Base-by-base conservation (phyloP, 176 grass and related monocot genomes). In the Musa beccarii region DNA sequence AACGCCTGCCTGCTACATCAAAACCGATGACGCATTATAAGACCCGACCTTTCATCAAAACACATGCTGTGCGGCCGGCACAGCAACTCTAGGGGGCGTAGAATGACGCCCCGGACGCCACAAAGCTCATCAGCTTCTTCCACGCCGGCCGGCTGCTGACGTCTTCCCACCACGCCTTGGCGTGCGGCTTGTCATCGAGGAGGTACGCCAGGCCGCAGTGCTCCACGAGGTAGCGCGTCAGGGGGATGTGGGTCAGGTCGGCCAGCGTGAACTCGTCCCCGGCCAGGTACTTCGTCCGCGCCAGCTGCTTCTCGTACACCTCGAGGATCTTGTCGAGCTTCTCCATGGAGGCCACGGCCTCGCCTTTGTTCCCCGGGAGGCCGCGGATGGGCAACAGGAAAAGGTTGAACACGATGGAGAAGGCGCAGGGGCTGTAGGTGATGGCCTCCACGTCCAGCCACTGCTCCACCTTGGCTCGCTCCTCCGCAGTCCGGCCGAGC, bases 401-500 rank as follows among this genome's bases (percentile, higher is more conserved):
- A 9, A 51, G 68, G 68, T 80, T 80, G 78, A 64, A 34, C 34
- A 72, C 21, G 1, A 80, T 22, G 9, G 34, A 1, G 55, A 72
- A 80, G 2, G 68, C 78, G 11, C 23, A 21, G 8, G 78, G 78
- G 23, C 73, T 63, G 68, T 52, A 73, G 68, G 53, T 73, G 78
- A 73, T 80, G 49, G 55, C 78, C 54, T 80, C 78, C 56, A 73
- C 78, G 67, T 80, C 78, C 56, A 80, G 19, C 69, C 78, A 80
- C 56, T 73, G 54, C 22, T 80, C 68, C 20, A 80, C 69, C 68
- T 52, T 59, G 1, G 78, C 78, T 56, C 57, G 57, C 69, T 80
- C 78, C 69, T 80, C 78, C 34, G 23, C 26, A 19, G 78, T 72
- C 54, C 68, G 29, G 23, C 78, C 78, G 1, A 80, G 53, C 4